phyloP scores from a whole-genome alignment of 176 grass and related monocot species.

The Puccinellia tenuiflora region DNA sequence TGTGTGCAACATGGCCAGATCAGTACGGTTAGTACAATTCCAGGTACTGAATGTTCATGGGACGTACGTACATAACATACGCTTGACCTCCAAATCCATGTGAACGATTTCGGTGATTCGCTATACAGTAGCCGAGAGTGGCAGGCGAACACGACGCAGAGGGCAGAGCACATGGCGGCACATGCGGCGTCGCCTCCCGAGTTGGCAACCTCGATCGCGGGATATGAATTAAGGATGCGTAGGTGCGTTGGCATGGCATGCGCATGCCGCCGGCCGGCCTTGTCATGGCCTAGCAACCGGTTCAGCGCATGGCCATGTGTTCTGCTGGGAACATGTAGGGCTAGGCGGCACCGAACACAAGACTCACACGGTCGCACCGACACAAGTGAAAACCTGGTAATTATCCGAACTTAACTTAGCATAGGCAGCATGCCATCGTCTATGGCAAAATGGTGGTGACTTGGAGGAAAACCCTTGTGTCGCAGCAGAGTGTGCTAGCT shows the following conservation, averaged over 20 bases:
- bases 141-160: not conserved
- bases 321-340: not conserved
- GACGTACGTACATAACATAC: too few relatives aligned
- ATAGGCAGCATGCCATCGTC: not conserved
- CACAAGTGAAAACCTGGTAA: not conserved
- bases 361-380: not conserved
- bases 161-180: slow-evolving; percentile 43
- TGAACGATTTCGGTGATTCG: not conserved
- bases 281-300: slow-evolving; percentile 5
- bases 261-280: slow-evolving; percentile 19
- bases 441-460: not conserved
- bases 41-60: not conserved
- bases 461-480: too few relatives aligned
- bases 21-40: slow-evolving; percentile 8
- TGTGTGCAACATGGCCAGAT: slow-evolving; percentile 18
- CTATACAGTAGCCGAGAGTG: not conserved
- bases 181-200: slow-evolving; percentile 33
- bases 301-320: not conserved
- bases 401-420: not conserved
- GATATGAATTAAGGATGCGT: slow-evolving; percentile 18
- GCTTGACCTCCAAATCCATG: not conserved
- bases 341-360: not conserved
- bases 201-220: slow-evolving; percentile 22
- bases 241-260: slow-evolving; percentile 43
- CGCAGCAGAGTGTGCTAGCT: too few relatives aligned